phyloP scores from a whole-genome alignment of 371 early-diverging fungal genomes.

The Circinella umbellata region DNA sequence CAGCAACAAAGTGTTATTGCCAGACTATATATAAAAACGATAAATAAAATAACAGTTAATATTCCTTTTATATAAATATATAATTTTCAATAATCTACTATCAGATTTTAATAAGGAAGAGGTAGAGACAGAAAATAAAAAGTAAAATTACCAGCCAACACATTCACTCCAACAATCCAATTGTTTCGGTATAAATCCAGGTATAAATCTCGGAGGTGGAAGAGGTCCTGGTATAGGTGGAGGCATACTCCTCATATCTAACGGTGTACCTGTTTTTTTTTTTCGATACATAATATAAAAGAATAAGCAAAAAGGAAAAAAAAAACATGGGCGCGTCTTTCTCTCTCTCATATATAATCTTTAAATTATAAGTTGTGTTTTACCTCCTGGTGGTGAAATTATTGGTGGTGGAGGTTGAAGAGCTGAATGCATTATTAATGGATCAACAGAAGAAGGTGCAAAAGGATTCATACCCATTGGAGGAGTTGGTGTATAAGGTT shows the following conservation, averaged over 20 bases:
- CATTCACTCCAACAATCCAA: conserved; percentile 7
- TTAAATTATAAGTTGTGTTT: too few relatives aligned
- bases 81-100: too few relatives aligned
- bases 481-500: conserved; percentile 11
- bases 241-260: background rate
- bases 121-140: background rate
- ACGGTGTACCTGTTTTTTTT: background rate
- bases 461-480: conserved; percentile 13
- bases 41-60: too few relatives aligned
- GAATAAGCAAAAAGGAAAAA: background rate
- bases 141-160: background rate
- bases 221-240: background rate
- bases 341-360: too few relatives aligned
- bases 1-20: conserved; percentile 6
- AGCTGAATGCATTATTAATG: conserved; percentile 1
- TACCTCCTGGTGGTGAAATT: conserved; percentile 5
- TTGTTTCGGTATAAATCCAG: background rate
- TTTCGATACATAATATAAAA: background rate
- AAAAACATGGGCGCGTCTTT: background rate
- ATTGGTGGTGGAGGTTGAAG: conserved; percentile 8
- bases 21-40: background rate
- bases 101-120: too few relatives aligned
- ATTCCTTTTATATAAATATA: background rate
- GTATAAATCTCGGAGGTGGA: conserved; percentile 6
- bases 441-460: conserved; percentile 8